These are phyloP conservation scores for Termitomyces titanicus DNA, from an alignment of 768 basidiomycete species.

Conservation along the genomic window DNA sequence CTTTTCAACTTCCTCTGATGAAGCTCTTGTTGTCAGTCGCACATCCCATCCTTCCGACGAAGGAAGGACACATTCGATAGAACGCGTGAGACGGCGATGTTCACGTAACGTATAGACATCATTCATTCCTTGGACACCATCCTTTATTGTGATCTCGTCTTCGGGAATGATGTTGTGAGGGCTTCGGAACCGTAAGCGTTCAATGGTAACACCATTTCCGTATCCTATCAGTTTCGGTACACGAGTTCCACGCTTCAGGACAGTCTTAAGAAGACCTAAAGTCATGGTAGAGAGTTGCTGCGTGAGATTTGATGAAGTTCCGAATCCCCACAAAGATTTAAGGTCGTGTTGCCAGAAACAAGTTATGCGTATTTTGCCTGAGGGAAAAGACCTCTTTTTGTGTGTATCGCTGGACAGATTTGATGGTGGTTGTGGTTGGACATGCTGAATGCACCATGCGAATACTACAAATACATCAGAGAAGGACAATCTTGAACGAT, in stretches of 20 bases:
- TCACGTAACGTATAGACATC: slow-evolving; percentile 65
- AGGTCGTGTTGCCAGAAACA: slow-evolving; percentile 97
- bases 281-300: slow-evolving; percentile 88
- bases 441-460: slow-evolving; percentile 89
- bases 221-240: slow-evolving; percentile 76
- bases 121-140: slow-evolving; percentile 48
- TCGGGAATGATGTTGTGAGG: slow-evolving; percentile 71
- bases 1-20: slow-evolving; percentile 65
- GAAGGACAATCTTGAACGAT: slow-evolving; percentile 1
- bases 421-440: slow-evolving; percentile 33
- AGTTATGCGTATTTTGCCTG: slow-evolving; percentile 65
- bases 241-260: slow-evolving; percentile 67
- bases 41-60: slow-evolving; percentile 83
- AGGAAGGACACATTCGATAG: slow-evolving; percentile 80
- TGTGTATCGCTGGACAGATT: slow-evolving; percentile 21
- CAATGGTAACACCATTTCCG: slow-evolving; percentile 79
- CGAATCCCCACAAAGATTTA: slow-evolving; percentile 80
- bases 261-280: slow-evolving; percentile 77
- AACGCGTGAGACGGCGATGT: slow-evolving; percentile 64
- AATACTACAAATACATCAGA: slow-evolving; percentile 49
- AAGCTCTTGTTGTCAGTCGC: slow-evolving; percentile 70
- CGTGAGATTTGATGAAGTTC: slow-evolving; percentile 55
- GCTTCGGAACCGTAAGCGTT: slow-evolving; percentile 81
- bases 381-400: slow-evolving; percentile 29
- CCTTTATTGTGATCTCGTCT: slow-evolving; percentile 44